Evolutionary conservation across 805 yeast genomes (phyloP).

Genomic region (Kodamaea leandrae): DNA sequence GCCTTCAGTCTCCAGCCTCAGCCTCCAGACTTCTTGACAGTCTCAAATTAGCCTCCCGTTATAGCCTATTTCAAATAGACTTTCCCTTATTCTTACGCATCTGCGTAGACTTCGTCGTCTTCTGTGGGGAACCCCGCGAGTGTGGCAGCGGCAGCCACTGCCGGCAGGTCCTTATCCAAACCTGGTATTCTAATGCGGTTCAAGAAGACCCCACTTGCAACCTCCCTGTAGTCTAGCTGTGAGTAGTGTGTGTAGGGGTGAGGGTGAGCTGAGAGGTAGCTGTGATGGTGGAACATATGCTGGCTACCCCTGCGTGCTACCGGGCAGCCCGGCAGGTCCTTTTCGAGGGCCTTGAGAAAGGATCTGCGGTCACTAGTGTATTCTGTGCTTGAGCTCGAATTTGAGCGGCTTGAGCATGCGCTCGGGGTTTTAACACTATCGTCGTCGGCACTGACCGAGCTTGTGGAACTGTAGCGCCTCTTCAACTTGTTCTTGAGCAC

Average conservation of each 20-base stretch:
- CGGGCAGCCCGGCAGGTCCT: too few species aligned
- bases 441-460: slow-evolving; percentile 10
- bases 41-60: too few species aligned
- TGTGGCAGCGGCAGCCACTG: slow-evolving; percentile 4
- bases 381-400: slow-evolving; percentile 6
- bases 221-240: slow-evolving; percentile 11
- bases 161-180: slow-evolving; percentile 15
- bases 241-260: slow-evolving; percentile 8
- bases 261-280: slow-evolving; percentile 6
- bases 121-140: too few species aligned
- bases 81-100: too few species aligned
- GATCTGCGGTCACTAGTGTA: slow-evolving; percentile 3
- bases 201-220: slow-evolving; percentile 11
- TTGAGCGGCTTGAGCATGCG: slow-evolving; percentile 4
- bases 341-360: not conserved
- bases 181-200: slow-evolving; percentile 13
- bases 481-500: slow-evolving; percentile 26
- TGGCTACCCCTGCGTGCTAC: not conserved
- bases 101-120: too few species aligned
- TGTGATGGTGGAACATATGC: slow-evolving; percentile 7
- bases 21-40: too few species aligned
- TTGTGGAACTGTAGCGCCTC: slow-evolving; percentile 20
- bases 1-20: too few species aligned
- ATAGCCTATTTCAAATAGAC: too few species aligned
- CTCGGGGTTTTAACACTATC: slow-evolving; percentile 4